Evolutionary conservation across 108 stramenopile genomes (phyloP).

Genomic region (Skeletonema costatum): DNA sequence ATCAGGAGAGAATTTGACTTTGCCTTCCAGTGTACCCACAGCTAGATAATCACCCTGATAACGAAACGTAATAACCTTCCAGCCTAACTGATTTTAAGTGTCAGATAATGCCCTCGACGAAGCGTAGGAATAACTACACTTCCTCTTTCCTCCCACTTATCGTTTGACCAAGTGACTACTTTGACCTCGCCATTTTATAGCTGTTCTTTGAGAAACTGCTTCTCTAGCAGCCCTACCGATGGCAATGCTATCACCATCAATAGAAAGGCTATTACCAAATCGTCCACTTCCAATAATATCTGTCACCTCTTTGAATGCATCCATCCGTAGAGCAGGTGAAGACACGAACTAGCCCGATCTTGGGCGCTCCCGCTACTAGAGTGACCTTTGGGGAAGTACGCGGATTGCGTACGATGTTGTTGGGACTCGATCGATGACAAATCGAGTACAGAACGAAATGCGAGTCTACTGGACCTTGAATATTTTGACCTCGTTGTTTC

Average conservation of each 20-base stretch:
- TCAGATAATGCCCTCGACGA: not conserved
- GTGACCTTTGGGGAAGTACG: not conserved
- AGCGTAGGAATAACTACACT: not conserved
- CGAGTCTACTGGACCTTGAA: not conserved
- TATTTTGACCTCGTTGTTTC: not conserved
- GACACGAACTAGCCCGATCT: conserved; percentile 12
- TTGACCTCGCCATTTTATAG: not conserved
- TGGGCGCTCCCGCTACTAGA: conserved; percentile 1
- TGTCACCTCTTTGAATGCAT: conserved; percentile 5
- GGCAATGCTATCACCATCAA: not conserved
- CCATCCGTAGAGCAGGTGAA: conserved; percentile 11
- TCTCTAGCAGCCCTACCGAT: not conserved
- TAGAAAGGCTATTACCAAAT: not conserved
- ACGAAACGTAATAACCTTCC: not conserved
- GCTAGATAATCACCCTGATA: not conserved
- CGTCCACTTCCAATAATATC: conserved; percentile 2
- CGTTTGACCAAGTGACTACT: not conserved
- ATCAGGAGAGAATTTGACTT: too few species aligned
- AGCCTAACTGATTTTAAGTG: not conserved
- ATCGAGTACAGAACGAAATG: not conserved
- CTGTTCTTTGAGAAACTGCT: not conserved
- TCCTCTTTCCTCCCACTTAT: not conserved
- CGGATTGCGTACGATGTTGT: not conserved
- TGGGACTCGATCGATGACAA: too few species aligned
- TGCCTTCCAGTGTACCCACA: not conserved